phyloP scores from a whole-genome alignment of 2,329 filamentous ascomycete genomes.

The Arthrobotrys sinensis region DNA sequence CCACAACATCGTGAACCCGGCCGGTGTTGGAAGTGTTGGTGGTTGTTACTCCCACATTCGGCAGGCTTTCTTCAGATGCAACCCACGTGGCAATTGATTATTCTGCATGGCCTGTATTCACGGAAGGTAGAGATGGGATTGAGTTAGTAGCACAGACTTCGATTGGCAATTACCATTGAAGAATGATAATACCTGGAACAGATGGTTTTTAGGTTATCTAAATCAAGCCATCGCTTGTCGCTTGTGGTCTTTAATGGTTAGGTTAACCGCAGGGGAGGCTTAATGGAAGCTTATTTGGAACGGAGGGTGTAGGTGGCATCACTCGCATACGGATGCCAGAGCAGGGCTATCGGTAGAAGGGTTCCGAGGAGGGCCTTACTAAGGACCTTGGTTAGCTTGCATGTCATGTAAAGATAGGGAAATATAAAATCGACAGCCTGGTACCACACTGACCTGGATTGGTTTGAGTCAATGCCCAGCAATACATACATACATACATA shows the following conservation, averaged over 20 bases:
- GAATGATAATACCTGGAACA: background rate
- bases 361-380: background rate
- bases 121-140: background rate
- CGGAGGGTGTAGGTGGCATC: slow-evolving; percentile 18
- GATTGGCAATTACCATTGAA: background rate
- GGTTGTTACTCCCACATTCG: slow-evolving; percentile 13
- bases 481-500: no score
- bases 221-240: background rate
- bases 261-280: background rate
- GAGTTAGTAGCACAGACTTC: background rate
- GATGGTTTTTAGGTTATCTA: background rate
- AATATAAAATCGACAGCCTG: no score
- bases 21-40: slow-evolving; percentile 20
- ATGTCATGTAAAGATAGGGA: no score
- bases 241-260: background rate
- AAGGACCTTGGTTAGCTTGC: no score
- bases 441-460: no score
- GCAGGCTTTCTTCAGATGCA: background rate
- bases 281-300: background rate
- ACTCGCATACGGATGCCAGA: slow-evolving; percentile 14
- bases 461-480: no score
- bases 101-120: slow-evolving; percentile 6
- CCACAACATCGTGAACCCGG: background rate
- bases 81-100: slow-evolving; percentile 14
- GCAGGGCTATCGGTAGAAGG: slow-evolving; percentile 13